Percentiles rank a stretch among this genome's conserved stretches.
Conservation (phyloP, 2,329 filamentous ascomycete genomes). For the Colletotrichum australisinense region DNA sequence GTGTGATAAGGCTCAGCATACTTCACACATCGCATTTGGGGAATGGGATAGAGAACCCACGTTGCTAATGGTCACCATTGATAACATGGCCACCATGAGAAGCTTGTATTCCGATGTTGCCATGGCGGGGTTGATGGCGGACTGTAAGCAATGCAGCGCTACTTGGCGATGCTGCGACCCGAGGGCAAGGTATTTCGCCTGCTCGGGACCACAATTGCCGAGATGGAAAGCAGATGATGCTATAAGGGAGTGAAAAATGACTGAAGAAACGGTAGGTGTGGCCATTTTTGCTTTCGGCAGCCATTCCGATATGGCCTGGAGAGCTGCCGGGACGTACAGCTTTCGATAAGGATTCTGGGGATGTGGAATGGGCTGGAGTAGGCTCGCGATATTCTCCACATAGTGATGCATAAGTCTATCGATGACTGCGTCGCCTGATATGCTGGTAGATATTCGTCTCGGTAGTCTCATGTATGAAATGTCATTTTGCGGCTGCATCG, state of each 20-base stretch:
- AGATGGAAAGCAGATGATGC: slow-evolving; percentile 13
- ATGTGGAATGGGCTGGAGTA: slow-evolving; percentile 18
- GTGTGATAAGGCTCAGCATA: not conserved
- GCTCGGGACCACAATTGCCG: not conserved
- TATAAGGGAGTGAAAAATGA: slow-evolving; percentile 3
- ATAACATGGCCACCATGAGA: slow-evolving; percentile 18
- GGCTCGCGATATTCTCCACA: not conserved
- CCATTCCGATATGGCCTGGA: not conserved
- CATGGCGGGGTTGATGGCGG: not conserved
- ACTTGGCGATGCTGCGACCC: slow-evolving; percentile 2
- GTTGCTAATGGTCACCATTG: not conserved
- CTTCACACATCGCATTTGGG: not conserved
- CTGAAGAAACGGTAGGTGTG: not conserved
- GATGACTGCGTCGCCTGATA: not conserved
- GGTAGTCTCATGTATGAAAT: not conserved
- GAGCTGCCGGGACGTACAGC: slow-evolving; percentile 10
- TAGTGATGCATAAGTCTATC: slow-evolving; percentile 17
- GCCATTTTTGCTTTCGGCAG: not conserved
- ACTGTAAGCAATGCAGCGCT: not conserved
- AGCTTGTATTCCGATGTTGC: not conserved
- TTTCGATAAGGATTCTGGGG: slow-evolving; percentile 8
- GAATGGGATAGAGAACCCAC: not conserved
- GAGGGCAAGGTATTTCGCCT: not conserved
- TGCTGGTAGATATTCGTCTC: not conserved
- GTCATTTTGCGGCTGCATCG: not conserved